Evolutionary conservation across 495 filamentous ascomycete species (phyloP).

Genomic region (Aspergillus homomorphus): DNA sequence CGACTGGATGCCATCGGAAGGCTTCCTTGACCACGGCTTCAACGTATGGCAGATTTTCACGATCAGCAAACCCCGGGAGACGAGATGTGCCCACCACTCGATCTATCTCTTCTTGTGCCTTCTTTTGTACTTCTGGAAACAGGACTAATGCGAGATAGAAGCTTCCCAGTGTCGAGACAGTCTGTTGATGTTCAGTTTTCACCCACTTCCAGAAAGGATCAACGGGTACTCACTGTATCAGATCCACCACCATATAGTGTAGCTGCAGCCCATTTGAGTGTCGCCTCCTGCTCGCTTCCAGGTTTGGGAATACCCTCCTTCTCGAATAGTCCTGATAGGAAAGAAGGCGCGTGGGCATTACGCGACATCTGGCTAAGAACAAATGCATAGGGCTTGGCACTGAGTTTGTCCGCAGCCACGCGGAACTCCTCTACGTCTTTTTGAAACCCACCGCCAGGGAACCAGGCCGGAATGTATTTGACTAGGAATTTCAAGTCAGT

Average conservation of each 20-base stretch:
- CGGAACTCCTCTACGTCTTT: slow-evolving; percentile 36
- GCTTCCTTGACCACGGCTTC: slow-evolving; percentile 2
- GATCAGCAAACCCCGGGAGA: neutral
- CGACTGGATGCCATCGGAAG: neutral
- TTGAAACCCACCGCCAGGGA: slow-evolving; percentile 45
- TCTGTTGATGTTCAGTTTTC: slow-evolving; percentile 17
- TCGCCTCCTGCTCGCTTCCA: slow-evolving; percentile 15
- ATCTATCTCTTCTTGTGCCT: slow-evolving; percentile 13
- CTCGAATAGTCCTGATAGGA: slow-evolving; percentile 30
- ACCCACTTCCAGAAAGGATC: neutral
- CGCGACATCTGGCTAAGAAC: slow-evolving; percentile 39
- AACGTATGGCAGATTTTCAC: slow-evolving; percentile 2
- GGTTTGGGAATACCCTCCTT: slow-evolving; percentile 12
- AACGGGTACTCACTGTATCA: slow-evolving; percentile 45
- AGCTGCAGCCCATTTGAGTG: slow-evolving; percentile 38
- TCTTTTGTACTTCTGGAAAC: slow-evolving; percentile 40
- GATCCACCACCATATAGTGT: slow-evolving; percentile 50
- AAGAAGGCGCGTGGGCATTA: slow-evolving; percentile 29
- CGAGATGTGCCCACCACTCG: neutral
- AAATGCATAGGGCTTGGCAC: slow-evolving; percentile 35
- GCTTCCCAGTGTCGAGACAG: slow-evolving; percentile 25
- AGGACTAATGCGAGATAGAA: slow-evolving; percentile 40
- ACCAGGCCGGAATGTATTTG: slow-evolving; percentile 42
- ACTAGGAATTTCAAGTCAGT: slow-evolving; percentile 19
- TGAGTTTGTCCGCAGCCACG: slow-evolving; percentile 28